Evolutionary conservation across 768 basidiomycete species (phyloP), one percentile per base, ranked within the genome.

Genomic region (Lactifluus hygrophoroides): DNA sequence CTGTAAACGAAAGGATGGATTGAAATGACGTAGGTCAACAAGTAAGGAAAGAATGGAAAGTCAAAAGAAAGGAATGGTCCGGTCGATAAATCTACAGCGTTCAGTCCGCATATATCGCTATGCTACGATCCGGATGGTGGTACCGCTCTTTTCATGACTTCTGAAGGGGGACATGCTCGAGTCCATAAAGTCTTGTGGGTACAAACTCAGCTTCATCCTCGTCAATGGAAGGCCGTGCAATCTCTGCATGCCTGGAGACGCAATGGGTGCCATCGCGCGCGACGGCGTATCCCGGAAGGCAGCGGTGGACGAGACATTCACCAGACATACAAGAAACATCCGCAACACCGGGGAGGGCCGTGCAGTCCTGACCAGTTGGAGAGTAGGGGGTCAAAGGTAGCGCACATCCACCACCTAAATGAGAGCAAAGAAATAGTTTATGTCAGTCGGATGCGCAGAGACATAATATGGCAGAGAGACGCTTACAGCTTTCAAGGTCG

Each of bases 401-500:
- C 35, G 67, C 65, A 57, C 80, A 81, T 2, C 80, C 80, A 43
- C 80, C 79, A 60, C 80, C 78, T 80, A 60, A 1, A 6, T 10
- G 32, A 13, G n/a, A n/a, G 32, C 10, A 32, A 10, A 32, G 32
- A 32, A 32, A 32, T 5, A 10, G 32, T 5, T 32, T 10, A 32
- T 10, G 32, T 32, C 32, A 32, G 10, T 10, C 32, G 32, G 5
- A 10, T 10, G 32, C 32, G 10, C 32, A 10, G 10, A 10, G 32
- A 10, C 32, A 32, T 10, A 32, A 13, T 13, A 14, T 32, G 32
- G 32, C 32, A 32, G n/a, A n/a, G 13, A 27, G 44, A 5, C 10
- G 75, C 79, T 56, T 54, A 81, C 80, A 82, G 68, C 79, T 80
- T 66, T 79, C 80, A 7, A 82, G 71, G 40, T 81, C 78, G 40